Percentiles rank a stretch among this genome's conserved stretches.
Conservation (phyloP, 2,329 filamentous ascomycete species). For the Aspergillus caelatus region DNA sequence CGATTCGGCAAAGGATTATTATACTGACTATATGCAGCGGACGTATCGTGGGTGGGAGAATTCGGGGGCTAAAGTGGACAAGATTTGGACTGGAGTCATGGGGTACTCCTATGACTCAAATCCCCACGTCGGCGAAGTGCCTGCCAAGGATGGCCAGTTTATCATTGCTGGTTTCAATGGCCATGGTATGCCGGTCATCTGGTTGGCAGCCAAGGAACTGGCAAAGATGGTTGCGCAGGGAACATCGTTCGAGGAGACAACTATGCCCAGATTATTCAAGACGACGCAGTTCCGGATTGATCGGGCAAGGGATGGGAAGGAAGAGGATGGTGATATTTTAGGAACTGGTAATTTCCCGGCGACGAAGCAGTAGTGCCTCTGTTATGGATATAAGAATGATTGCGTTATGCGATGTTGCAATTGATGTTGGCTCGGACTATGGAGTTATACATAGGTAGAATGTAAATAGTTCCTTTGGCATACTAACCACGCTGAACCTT, state of each 20-base stretch:
- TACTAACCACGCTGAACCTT: background rate
- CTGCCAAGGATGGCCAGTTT: conserved; percentile 53
- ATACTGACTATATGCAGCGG: conserved; percentile 39
- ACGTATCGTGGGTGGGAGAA: conserved; percentile 41
- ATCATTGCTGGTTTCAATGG: conserved; percentile 66
- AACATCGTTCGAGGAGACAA: conserved; percentile 28
- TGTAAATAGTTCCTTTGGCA: background rate
- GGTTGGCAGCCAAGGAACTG: conserved; percentile 61
- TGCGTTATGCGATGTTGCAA: too few species aligned
- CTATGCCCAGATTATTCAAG: conserved; percentile 35
- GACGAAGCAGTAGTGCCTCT: background rate
- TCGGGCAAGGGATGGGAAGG: conserved; percentile 24
- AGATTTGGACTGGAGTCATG: conserved; percentile 50
- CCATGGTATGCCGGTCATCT: conserved; percentile 67
- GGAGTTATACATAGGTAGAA: background rate
- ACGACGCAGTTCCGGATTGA: conserved; percentile 28
- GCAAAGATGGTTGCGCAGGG: conserved; percentile 53
- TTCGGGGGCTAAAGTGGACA: conserved; percentile 27
- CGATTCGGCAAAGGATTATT: conserved; percentile 43
- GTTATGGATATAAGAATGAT: background rate
- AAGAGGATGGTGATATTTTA: conserved; percentile 32
- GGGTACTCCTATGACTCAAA: conserved; percentile 54
- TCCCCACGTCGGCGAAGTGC: conserved; percentile 57
- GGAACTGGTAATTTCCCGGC: conserved; percentile 18
- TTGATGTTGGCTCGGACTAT: background rate